Base-by-base conservation (phyloP, 176 grass and related monocot genomes). In the Aegilops sharonensis region DNA sequence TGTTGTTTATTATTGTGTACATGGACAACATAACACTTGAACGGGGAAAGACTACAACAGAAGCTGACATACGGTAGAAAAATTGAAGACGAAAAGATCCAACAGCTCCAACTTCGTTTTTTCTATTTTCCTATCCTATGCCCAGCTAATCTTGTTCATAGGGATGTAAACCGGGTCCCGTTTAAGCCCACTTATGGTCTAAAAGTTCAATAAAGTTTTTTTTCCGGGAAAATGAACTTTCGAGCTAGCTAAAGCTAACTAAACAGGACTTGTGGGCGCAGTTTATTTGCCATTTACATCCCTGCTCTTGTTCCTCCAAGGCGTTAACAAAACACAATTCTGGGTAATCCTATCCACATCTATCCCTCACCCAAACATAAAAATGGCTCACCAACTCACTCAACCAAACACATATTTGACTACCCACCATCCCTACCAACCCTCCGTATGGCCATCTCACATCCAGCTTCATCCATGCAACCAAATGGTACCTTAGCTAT, bases 401-500 rank as follows among this genome's bases (percentile, higher is more conserved):
- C 71, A 29, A 74, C 71, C 71, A 47, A 74, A 74, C 71, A 47
- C 71, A 48, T 5, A 47, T 24, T 15, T 74, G 40, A 74, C 71
- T 30, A 3, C 40, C 11, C 23, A 42, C 40, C 72, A 10, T 27
- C 14, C 72, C 23, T 50, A 50, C 72, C 24, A 50, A 75, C 72
- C 72, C 47, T 6, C 72, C 47, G 13, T 13, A 75, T 75, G 24
- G 42, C 21, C 42, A 75, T 48, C 24, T 75, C 42, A 23, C 24
- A 75, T 75, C 72, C 24, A 75, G 30, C 12, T 48, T 18, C 43
- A 30, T 75, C 42, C 72, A 75, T 75, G 24, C 29, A 30, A 48
- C 43, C 43, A 52, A 75, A 75, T 4, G 4, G 24, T 30, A 75
- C 43, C 72, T 30, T 79, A 90, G 36, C 50, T 37, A 82, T 78